Evolutionary conservation across 2,329 filamentous ascomycete species (phyloP).

Genomic region (Colletotrichum sp.): DNA sequence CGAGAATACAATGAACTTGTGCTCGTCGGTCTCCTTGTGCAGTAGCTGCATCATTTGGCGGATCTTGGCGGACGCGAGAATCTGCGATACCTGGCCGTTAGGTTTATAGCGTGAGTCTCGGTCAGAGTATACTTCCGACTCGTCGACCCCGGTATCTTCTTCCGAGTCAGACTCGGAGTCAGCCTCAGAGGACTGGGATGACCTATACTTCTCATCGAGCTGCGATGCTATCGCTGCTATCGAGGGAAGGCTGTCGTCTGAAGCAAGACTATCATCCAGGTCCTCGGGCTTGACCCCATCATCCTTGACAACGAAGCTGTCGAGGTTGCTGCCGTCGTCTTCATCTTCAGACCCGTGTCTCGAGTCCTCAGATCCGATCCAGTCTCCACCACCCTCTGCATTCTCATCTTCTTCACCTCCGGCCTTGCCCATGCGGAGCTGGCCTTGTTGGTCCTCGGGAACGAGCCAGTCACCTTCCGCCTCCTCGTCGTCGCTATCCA

Average conservation of each 20-base stretch:
- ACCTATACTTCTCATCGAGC: conserved; percentile 27
- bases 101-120: conserved; percentile 37
- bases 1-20: conserved; percentile 99
- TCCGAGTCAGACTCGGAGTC: conserved; percentile 37
- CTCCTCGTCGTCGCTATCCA: conserved; percentile 73
- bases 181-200: not conserved
- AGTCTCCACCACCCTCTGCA: conserved; percentile 85
- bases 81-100: conserved; percentile 49
- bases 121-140: conserved; percentile 47
- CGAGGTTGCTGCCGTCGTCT: conserved; percentile 58
- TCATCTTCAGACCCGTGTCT: conserved; percentile 59
- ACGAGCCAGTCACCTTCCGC: conserved; percentile 83
- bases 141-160: conserved; percentile 41
- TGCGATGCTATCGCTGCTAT: conserved; percentile 40
- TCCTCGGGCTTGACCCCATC: conserved; percentile 40
- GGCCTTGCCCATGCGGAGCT: conserved; percentile 72
- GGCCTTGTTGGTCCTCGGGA: conserved; percentile 66
- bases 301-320: conserved; percentile 62
- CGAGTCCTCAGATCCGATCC: conserved; percentile 75
- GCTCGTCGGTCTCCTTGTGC: conserved; percentile 74
- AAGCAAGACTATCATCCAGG: conserved; percentile 29
- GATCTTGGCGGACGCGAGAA: conserved; percentile 87
- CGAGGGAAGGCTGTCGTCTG: conserved; percentile 41
- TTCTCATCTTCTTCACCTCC: conserved; percentile 90
- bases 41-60: conserved; percentile 83